Percentiles rank a stretch among this genome's conserved stretches.
These are phyloP conservation scores for Myriosclerotinia curreyana DNA, from an alignment of 2,329 filamentous ascomycete genomes.

Conservation along the genomic window DNA sequence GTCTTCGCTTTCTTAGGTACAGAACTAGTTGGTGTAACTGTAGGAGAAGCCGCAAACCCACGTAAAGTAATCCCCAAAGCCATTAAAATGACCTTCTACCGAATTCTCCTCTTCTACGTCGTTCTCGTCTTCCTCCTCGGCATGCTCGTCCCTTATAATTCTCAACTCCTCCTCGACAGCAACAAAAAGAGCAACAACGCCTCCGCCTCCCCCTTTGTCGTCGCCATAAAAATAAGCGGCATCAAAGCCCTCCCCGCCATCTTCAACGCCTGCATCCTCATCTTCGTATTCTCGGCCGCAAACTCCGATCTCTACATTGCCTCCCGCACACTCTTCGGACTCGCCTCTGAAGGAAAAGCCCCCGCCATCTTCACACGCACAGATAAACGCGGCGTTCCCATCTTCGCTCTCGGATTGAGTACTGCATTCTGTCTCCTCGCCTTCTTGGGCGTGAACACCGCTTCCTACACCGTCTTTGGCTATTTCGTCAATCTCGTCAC, in stretches of 20 bases:
- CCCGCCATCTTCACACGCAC: conserved; percentile 54
- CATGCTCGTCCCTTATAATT: conserved; percentile 61
- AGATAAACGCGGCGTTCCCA: conserved; percentile 56
- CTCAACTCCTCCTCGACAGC: conserved; percentile 52
- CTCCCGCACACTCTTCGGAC: conserved; percentile 66
- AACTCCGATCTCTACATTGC: conserved; percentile 63
- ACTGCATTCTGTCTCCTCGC: conserved; percentile 61
- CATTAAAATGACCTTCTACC: conserved; percentile 57
- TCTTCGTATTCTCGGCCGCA: conserved; percentile 63
- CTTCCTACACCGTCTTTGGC: conserved; percentile 61
- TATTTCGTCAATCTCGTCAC: conserved; percentile 69
- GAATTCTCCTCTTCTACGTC: conserved; percentile 61
- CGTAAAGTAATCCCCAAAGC: conserved; percentile 65
- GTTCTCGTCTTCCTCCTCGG: conserved; percentile 59
- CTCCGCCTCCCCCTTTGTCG: conserved; percentile 51
- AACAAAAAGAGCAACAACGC: conserved; percentile 40
- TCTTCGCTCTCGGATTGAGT: conserved; percentile 46
- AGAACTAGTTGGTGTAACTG: conserved; percentile 61
- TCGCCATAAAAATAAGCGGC: conserved; percentile 62
- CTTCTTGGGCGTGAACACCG: conserved; percentile 60
- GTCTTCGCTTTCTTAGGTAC: conserved; percentile 61
- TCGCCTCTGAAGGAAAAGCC: conserved; percentile 64
- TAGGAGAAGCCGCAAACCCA: conserved; percentile 62
- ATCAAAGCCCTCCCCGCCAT: conserved; percentile 63
- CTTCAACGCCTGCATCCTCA: conserved; percentile 66